A percentile compares a stretch with the other conserved stretches of the same genome.
These are phyloP conservation scores for Decorospora gaudefroyi DNA, from an alignment of 2,329 filamentous ascomycete species.

Conservation along the genomic window DNA sequence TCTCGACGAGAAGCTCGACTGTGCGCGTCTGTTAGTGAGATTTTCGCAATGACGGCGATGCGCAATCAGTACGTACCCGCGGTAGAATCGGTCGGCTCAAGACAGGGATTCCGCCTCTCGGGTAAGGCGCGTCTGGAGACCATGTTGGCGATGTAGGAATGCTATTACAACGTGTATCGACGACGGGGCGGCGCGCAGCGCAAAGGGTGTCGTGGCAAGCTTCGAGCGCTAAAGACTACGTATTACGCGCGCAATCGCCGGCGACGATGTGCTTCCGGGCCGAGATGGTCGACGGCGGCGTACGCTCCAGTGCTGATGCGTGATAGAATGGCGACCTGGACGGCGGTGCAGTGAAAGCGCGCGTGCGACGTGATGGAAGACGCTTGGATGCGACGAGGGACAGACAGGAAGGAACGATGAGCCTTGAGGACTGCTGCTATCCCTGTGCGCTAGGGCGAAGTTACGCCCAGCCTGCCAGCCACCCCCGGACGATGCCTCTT, in stretches of 20 bases:
- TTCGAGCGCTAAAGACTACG: constrained; percentile 16
- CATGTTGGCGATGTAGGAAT: constrained; percentile 34
- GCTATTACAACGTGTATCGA: constrained; percentile 20
- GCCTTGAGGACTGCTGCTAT: constrained; percentile 4
- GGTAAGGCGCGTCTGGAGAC: constrained; percentile 58
- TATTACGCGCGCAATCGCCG: constrained; percentile 23
- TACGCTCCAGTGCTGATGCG: constrained; percentile 13
- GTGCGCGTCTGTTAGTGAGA: constrained; percentile 30
- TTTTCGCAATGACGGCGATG: constrained; percentile 28
- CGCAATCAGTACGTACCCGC: constrained; percentile 59
- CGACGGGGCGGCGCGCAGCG: constrained; percentile 35
- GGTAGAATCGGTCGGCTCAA: constrained; percentile 65
- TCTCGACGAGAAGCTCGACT: constrained; percentile 68
- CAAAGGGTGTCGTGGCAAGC: constrained; percentile 21
- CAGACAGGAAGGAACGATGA: constrained; percentile 17
- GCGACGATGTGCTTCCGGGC: constrained; percentile 14
- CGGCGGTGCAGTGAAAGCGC: constrained; percentile 10
- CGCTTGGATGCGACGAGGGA: constrained; percentile 16
- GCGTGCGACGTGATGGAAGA: constrained; percentile 26
- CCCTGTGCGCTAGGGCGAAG: constrained; percentile 21
- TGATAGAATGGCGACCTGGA: constrained; percentile 10
- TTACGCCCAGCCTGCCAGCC: constrained; percentile 10
- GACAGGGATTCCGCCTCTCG: constrained; percentile 66
- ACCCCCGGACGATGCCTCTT: constrained; percentile 15
- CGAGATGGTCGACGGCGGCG: constrained; percentile 10